A percentile compares a stretch with the other conserved stretches of the same genome.
Conservation (phyloP, 345 rosid genomes). For the Rhodamnia rubescens region DNA sequence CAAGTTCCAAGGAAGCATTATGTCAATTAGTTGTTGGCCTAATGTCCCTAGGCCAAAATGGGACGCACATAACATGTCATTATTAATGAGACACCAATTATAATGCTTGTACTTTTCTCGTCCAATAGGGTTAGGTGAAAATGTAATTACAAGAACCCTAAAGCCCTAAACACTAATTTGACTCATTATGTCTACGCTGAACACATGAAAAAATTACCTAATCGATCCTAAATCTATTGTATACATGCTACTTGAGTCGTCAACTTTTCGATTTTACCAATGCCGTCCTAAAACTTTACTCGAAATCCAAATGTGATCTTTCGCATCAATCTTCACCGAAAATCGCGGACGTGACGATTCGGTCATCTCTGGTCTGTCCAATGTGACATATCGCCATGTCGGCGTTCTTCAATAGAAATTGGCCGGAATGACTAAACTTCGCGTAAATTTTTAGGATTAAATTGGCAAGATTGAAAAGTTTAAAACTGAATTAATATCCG, state of each 20-base stretch:
- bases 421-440: fast-evolving
- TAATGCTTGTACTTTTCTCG: background rate
- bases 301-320: background rate
- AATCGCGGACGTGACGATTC: fast-evolving
- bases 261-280: too few species aligned
- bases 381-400: fast-evolving
- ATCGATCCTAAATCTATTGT: background rate
- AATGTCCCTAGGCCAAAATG: background rate
- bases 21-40: background rate
- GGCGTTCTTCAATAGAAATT: background rate
- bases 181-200: background rate
- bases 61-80: background rate
- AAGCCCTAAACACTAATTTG: too few species aligned
- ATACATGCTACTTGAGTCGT: fast-evolving
- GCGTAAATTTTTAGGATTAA: background rate
- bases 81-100: background rate
- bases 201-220: fast-evolving
- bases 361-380: fast-evolving
- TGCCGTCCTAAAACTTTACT: background rate
- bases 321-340: fast-evolving
- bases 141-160: background rate
- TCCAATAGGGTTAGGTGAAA: background rate
- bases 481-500: fast-evolving
- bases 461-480: background rate
- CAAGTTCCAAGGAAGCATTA: too few species aligned